Evolutionary conservation across 2,329 filamentous ascomycete species (phyloP).

Genomic region (Orbilia blumenaviensis): DNA sequence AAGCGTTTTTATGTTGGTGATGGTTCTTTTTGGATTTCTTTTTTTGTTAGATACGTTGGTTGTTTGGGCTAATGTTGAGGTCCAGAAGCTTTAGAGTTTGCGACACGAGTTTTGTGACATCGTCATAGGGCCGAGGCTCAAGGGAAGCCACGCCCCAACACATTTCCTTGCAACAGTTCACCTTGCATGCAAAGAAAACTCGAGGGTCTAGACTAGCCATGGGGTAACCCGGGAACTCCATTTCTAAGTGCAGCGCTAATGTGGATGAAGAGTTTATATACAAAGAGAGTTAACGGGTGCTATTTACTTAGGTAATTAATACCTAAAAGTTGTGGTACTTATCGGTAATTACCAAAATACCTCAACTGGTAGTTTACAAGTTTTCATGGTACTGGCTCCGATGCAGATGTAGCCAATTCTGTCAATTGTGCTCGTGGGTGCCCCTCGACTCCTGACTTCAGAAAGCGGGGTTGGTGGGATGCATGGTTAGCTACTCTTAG

Average conservation of each 20-base stretch:
- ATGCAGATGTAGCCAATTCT: neutral
- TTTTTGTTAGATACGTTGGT: neutral
- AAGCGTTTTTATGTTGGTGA: neutral
- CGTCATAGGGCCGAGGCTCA: slow-evolving; percentile 51
- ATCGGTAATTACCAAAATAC: neutral
- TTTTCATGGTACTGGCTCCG: neutral
- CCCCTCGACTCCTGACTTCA: neutral
- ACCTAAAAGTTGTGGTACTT: slow-evolving; percentile 11
- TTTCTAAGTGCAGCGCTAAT: slow-evolving; percentile 12
- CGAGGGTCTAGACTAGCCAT: neutral
- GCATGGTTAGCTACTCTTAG: slow-evolving; percentile 21
- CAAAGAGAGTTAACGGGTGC: slow-evolving; percentile 3
- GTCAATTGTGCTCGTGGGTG: neutral
- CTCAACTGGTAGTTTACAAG: neutral
- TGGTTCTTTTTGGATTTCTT: no score
- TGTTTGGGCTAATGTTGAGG: no score
- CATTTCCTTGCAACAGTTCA: slow-evolving; percentile 24
- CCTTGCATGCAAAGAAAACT: slow-evolving; percentile 11
- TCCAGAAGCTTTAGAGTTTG: neutral
- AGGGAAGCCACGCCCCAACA: slow-evolving; percentile 37
- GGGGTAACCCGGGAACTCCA: slow-evolving; percentile 12
- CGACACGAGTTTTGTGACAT: slow-evolving; percentile 31
- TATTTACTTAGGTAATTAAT: neutral
- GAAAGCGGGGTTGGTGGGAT: neutral
- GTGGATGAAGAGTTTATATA: slow-evolving; percentile 14